A percentile compares a stretch with the other conserved stretches of the same genome.
phyloP scores from a whole-genome alignment of 1,284 basidiomycete species.

The Moesziomyces sp. region DNA sequence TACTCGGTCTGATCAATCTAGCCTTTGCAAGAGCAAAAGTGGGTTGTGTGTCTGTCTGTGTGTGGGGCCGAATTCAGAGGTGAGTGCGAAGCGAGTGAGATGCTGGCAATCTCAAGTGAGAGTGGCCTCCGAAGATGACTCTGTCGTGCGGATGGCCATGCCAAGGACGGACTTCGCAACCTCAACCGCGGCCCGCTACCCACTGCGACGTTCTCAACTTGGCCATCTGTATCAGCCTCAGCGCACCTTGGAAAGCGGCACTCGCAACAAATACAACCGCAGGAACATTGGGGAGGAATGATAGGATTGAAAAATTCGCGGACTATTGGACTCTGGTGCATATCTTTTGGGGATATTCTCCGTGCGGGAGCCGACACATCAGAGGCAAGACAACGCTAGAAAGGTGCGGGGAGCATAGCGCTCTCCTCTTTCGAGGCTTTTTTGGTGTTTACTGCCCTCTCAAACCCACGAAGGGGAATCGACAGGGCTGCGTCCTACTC shows the following conservation, averaged over 20 bases:
- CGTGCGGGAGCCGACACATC: conserved; percentile 52
- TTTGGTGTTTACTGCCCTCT: conserved; percentile 8
- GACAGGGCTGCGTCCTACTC: neutral
- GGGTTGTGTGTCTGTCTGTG: no score
- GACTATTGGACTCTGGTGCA: conserved; percentile 59
- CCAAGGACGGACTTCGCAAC: no score
- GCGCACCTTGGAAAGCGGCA: neutral
- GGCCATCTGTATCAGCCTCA: no score
- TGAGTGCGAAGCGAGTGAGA: no score
- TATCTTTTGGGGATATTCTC: conserved; percentile 49
- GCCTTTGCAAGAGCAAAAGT: no score
- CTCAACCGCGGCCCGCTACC: no score
- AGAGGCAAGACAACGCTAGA: conserved; percentile 58
- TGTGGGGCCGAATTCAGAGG: no score
- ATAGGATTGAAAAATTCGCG: conserved; percentile 31
- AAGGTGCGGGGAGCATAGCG: conserved; percentile 9
- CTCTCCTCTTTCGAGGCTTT: conserved; percentile 43
- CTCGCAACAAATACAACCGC: conserved; percentile 1
- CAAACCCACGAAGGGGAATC: conserved; percentile 1
- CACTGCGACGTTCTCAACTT: no score
- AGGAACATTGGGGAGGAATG: conserved; percentile 1
- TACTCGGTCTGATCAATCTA: conserved; percentile 20
- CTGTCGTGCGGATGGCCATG: no score
- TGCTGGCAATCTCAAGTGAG: no score
- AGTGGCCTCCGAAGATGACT: no score